A percentile compares a stretch with the other conserved stretches of the same genome.
Evolutionary conservation across 2,329 filamentous ascomycete species (phyloP).

Genomic region (Neurospora sp.): DNA sequence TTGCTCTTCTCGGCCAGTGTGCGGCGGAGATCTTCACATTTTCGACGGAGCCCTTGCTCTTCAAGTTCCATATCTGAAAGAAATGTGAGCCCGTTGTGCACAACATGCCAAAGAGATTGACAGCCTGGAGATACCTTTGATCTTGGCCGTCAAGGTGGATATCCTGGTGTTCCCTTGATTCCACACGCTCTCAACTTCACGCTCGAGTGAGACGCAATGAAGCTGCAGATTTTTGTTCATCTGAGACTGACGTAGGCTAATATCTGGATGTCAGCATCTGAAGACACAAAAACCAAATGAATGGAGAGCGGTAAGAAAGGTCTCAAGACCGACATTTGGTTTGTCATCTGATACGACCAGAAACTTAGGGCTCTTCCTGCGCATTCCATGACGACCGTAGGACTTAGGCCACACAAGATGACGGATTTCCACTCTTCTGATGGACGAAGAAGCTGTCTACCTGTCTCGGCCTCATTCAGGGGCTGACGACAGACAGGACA

Average conservation of each 20-base stretch:
- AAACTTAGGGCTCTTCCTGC: constrained; percentile 70
- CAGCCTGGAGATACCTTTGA: constrained; percentile 8
- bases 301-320: not conserved
- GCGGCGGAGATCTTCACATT: constrained; percentile 61
- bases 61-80: constrained; percentile 48
- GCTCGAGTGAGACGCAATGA: constrained; percentile 9
- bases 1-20: constrained; percentile 61
- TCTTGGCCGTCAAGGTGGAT: constrained; percentile 7
- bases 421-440: constrained; percentile 86
- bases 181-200: constrained; percentile 11
- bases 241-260: constrained; percentile 9
- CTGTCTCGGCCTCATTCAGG: constrained; percentile 59
- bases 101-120: not conserved
- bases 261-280: not conserved
- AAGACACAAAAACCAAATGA: constrained; percentile 2
- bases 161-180: constrained; percentile 12
- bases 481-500: constrained; percentile 70
- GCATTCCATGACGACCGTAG: constrained; percentile 77
- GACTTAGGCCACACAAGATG: constrained; percentile 71
- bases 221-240: constrained; percentile 11
- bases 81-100: constrained; percentile 22
- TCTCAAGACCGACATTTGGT: constrained; percentile 58
- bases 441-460: constrained; percentile 57
- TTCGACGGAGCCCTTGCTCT: constrained; percentile 53
- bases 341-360: constrained; percentile 76